A percentile compares a stretch with the other conserved stretches of the same genome.
Conservation (phyloP, 805 yeast genomes). For the Starmerella tilneyi region DNA sequence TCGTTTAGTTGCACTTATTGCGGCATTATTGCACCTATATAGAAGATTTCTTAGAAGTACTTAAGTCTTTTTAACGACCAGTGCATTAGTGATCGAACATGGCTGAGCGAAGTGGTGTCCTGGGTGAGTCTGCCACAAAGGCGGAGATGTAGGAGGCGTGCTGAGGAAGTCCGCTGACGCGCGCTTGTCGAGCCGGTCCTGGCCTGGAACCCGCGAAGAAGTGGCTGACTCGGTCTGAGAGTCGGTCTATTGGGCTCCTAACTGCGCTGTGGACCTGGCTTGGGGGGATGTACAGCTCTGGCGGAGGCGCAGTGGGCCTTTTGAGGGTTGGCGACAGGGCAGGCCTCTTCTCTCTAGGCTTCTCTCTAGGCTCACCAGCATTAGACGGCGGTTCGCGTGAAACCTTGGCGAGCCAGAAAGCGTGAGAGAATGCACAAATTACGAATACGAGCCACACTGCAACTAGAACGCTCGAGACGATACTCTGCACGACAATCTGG, state of each 20-base stretch:
- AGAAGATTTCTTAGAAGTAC: neutral
- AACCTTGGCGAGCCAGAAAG: neutral
- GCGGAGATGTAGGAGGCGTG: slow-evolving; percentile 12
- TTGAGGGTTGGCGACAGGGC: neutral
- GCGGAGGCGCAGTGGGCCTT: neutral
- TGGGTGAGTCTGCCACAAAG: slow-evolving; percentile 16
- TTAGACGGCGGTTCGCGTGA: neutral
- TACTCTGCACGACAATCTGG: slow-evolving; percentile 16
- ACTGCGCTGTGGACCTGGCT: neutral
- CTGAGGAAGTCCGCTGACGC: neutral
- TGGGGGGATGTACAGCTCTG: neutral
- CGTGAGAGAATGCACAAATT: slow-evolving; percentile 6
- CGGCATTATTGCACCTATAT: neutral
- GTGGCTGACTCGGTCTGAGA: slow-evolving; percentile 7
- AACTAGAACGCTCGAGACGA: slow-evolving; percentile 17
- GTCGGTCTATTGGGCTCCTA: slow-evolving; percentile 5
- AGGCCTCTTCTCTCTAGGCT: neutral
- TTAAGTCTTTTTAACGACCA: neutral
- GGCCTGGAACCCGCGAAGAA: slow-evolving; percentile 9
- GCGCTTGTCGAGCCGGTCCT: slow-evolving; percentile 6
- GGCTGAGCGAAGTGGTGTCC: slow-evolving; percentile 16
- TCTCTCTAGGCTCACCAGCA: neutral
- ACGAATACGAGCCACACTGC: slow-evolving; percentile 19
- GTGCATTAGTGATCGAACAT: neutral
- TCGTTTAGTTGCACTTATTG: neutral